Percentiles rank a stretch among this genome's conserved stretches.
Conservation (phyloP, 2,329 filamentous ascomycete genomes). For the Apiospora koreana region DNA sequence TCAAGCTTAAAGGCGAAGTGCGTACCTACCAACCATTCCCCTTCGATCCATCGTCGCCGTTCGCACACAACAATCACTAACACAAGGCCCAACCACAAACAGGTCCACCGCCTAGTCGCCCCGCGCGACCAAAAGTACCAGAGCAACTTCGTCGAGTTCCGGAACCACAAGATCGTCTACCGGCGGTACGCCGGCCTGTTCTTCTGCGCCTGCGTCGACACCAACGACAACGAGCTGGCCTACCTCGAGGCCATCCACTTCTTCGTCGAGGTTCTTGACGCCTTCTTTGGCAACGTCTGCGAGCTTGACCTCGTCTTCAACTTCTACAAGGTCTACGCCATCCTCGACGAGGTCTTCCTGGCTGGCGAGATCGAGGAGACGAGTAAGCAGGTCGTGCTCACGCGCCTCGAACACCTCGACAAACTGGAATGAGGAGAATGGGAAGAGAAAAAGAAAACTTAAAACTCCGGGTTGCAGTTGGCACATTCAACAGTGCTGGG, state of each 20-base stretch:
- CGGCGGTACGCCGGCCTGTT: conserved; percentile 96
- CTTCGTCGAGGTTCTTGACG: conserved; percentile 97
- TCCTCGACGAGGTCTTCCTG: conserved; percentile 96
- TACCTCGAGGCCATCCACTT: conserved; percentile 98
- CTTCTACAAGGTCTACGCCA: conserved; percentile 91
- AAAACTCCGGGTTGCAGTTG: not conserved
- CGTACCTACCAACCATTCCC: conserved; percentile 19
- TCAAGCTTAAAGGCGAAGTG: conserved; percentile 97
- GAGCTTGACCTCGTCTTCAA: conserved; percentile 90
- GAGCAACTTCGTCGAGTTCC: conserved; percentile 97
- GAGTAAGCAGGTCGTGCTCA: conserved; percentile 96
- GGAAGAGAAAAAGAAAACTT: not conserved
- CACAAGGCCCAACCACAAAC: conserved; percentile 11
- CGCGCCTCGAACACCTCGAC: conserved; percentile 90
- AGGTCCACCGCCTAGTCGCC: conserved; percentile 96
- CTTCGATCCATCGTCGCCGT: not conserved
- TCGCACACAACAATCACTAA: not conserved
- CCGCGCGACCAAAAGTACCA: conserved; percentile 99
- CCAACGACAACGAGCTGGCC: conserved; percentile 97
- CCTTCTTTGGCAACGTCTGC: conserved; percentile 99
- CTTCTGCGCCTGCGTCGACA: conserved; percentile 99
- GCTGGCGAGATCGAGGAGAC: conserved; percentile 99
- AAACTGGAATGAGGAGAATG: conserved; percentile 76
- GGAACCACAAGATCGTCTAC: conserved; percentile 95
- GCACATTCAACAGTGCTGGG: too few species aligned